Evolutionary conservation across 805 yeast genomes (phyloP).

Genomic region (Candida corydali): DNA sequence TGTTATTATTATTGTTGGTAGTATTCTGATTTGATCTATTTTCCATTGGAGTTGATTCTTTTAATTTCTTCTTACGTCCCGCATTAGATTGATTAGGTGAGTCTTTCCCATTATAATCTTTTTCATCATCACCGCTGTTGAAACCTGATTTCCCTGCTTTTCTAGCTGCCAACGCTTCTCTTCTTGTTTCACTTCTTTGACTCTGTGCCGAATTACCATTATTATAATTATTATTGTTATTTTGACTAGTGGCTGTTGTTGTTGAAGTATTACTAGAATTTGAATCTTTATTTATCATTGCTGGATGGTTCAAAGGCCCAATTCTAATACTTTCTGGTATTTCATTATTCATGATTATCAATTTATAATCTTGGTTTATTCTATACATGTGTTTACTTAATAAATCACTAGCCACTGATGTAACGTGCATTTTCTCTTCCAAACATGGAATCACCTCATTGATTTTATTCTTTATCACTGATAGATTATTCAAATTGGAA

Average conservation of each 20-base stretch:
- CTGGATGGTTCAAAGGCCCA: slow-evolving; percentile 86
- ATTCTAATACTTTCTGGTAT: slow-evolving; percentile 74
- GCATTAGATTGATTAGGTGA: slow-evolving; percentile 1
- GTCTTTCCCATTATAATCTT: neutral
- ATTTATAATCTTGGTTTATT: slow-evolving; percentile 75
- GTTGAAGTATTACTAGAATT: slow-evolving; percentile 8
- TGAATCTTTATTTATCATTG: slow-evolving; percentile 59
- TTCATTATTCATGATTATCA: slow-evolving; percentile 67
- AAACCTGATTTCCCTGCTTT: slow-evolving; percentile 49
- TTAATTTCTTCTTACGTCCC: slow-evolving; percentile 12
- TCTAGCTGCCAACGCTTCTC: slow-evolving; percentile 91
- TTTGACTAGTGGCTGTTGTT: slow-evolving; percentile 1
- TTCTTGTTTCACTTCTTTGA: slow-evolving; percentile 75
- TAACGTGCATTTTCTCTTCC: slow-evolving; percentile 97
- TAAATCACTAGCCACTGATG: slow-evolving; percentile 82
- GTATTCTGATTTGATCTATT: slow-evolving; percentile 1
- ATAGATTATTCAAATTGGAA: slow-evolving; percentile 19
- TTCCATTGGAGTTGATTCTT: slow-evolving; percentile 14
- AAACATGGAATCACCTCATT: slow-evolving; percentile 82
- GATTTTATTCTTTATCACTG: slow-evolving; percentile 41
- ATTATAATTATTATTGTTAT: slow-evolving; percentile 4
- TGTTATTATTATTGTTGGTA: slow-evolving; percentile 13
- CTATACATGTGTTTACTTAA: slow-evolving; percentile 65
- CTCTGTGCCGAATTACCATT: slow-evolving; percentile 59
- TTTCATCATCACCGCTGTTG: slow-evolving; percentile 17